Evolutionary conservation across 164 flowering plant genomes (phyloP).

Genomic region (Annona squamosa): DNA sequence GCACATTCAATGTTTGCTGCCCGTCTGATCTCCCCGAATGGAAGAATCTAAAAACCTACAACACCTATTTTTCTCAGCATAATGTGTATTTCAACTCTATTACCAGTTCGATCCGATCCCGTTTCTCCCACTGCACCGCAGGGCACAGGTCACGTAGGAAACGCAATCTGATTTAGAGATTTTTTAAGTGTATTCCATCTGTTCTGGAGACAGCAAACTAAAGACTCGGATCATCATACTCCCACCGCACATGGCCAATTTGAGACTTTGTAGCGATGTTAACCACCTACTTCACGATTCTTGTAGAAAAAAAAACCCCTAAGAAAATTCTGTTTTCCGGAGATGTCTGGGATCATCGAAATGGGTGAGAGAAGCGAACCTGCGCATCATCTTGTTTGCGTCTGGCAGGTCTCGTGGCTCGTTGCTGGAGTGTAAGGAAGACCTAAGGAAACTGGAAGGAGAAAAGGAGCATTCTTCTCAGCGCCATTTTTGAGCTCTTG

Average conservation of each 20-base stretch:
- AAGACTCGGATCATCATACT: not conserved
- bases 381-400: conserved; percentile 17
- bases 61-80: not conserved
- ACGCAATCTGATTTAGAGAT: not conserved
- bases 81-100: not conserved
- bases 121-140: not conserved
- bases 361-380: conserved; percentile 5
- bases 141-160: not conserved
- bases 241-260: not conserved
- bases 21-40: not conserved
- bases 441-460: not conserved
- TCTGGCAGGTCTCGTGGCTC: not conserved
- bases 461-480: not conserved
- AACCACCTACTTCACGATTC: not conserved
- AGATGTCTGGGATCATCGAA: not conserved
- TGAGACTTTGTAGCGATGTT: not conserved
- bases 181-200: not conserved
- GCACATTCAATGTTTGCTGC: not conserved
- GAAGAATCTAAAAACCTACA: not conserved
- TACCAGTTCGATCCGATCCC: not conserved
- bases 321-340: not conserved
- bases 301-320: not conserved
- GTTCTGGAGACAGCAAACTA: not conserved
- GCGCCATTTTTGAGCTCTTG: not conserved
- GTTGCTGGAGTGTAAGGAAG: not conserved